A percentile compares a stretch with the other conserved stretches of the same genome.
phyloP scores from a whole-genome alignment of 176 grass and related monocot species.

The Aegilops tauschii region DNA sequence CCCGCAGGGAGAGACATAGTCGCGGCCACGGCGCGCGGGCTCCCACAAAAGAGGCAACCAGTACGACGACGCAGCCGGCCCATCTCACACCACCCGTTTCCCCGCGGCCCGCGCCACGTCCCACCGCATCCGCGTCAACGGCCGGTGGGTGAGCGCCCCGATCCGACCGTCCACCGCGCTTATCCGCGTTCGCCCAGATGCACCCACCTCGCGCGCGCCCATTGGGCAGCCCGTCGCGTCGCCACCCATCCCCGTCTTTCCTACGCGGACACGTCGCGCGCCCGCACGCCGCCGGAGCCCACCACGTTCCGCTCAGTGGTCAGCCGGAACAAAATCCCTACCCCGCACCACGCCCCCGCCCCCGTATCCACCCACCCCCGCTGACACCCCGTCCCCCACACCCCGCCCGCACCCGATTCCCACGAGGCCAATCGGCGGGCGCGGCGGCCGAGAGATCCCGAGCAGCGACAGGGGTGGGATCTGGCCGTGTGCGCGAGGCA shows the following conservation, averaged over 20 bases:
- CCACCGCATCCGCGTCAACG: neutral
- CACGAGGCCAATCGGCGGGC: neutral
- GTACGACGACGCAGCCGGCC: neutral
- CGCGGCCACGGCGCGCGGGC: too few species aligned
- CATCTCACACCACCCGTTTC: neutral
- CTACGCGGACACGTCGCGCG: slow-evolving; percentile 58
- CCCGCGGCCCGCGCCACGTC: neutral
- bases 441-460: neutral
- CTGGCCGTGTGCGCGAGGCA: slow-evolving; percentile 29
- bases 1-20: too few species aligned
- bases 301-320: slow-evolving; percentile 20
- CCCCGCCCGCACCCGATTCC: neutral
- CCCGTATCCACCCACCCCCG: fast-evolving
- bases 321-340: neutral
- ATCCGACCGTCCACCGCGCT: slow-evolving; percentile 31
- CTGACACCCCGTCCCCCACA: neutral
- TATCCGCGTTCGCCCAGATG: slow-evolving; percentile 21
- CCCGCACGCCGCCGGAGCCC: neutral
- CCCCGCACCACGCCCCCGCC: neutral
- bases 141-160: neutral
- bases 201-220: slow-evolving; percentile 21
- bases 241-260: slow-evolving; percentile 1
- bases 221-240: slow-evolving; percentile 54
- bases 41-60: too few species aligned
- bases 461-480: neutral